Conservation (phyloP, 495 filamentous ascomycete species). For the Wilcoxina mikolae region DNA sequence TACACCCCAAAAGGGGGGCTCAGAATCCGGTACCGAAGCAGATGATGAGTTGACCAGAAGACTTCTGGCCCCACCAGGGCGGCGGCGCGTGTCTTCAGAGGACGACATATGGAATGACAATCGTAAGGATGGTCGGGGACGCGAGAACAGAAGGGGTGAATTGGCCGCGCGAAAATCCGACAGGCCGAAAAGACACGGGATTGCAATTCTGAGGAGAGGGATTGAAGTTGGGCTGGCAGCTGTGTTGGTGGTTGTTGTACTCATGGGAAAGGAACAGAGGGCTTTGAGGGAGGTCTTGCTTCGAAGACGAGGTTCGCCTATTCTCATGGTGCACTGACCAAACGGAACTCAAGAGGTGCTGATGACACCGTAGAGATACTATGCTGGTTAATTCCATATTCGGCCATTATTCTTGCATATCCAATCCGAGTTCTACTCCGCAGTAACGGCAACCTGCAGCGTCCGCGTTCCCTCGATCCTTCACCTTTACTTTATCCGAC, state of each 20-base stretch:
- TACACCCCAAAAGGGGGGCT: constrained; percentile 10
- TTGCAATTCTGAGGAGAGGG: constrained; percentile 22
- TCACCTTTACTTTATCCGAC: constrained; percentile 81
- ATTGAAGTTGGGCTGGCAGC: constrained; percentile 24
- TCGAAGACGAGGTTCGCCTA: constrained; percentile 17
- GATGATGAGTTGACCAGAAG: constrained; percentile 26
- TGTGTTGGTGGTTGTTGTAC: constrained; percentile 18
- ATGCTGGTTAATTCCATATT: constrained; percentile 6
- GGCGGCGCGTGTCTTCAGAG: constrained; percentile 17
- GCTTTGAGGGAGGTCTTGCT: constrained; percentile 20
- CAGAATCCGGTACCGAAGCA: constrained; percentile 27
- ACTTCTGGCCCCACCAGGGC: constrained; percentile 23
- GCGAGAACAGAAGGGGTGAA: constrained; percentile 6
- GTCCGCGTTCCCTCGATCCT: constrained; percentile 56
- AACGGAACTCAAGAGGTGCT: background rate
- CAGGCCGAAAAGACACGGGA: constrained; percentile 12
- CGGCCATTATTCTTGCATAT: constrained; percentile 12
- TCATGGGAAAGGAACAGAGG: constrained; percentile 16
- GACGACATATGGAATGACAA: constrained; percentile 21
- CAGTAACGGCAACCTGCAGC: constrained; percentile 13
- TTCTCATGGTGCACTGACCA: background rate
- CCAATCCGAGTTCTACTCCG: constrained; percentile 20
- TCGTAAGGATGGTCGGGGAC: constrained; percentile 12
- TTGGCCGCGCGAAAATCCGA: constrained; percentile 6
- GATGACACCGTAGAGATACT: constrained; percentile 1